Evolutionary conservation across 257 asterid genomes (phyloP).

Genomic region (Scutellaria galericulata): DNA sequence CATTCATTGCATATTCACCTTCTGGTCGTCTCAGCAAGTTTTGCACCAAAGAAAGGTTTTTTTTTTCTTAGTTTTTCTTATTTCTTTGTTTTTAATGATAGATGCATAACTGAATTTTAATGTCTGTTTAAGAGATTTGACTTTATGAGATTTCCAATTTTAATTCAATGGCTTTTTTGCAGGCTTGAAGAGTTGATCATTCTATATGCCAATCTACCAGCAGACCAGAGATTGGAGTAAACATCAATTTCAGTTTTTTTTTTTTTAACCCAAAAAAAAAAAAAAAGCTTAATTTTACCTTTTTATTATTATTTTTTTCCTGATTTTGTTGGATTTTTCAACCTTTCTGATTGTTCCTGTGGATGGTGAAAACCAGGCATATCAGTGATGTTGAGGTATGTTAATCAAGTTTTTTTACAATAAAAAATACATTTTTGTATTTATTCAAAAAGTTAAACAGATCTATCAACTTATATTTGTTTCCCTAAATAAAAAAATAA

Average conservation of each 20-base stretch:
- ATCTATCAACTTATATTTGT: background rate
- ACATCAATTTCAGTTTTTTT: background rate
- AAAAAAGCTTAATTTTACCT: background rate
- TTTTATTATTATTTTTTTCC: background rate
- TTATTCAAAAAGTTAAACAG: no score
- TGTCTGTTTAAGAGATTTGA: background rate
- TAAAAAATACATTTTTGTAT: no score
- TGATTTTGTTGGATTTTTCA: background rate
- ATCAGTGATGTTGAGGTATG: constrained; percentile 58
- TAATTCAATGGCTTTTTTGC: background rate
- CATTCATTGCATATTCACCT: constrained; percentile 60
- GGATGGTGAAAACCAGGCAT: constrained; percentile 43
- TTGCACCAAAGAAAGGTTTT: constrained; percentile 44
- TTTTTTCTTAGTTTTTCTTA: background rate
- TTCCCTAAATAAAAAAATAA: no score
- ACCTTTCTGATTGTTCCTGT: background rate
- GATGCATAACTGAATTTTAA: background rate
- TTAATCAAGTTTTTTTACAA: background rate
- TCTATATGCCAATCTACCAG: constrained; percentile 48
- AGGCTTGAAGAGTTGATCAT: constrained; percentile 61
- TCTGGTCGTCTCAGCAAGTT: constrained; percentile 65
- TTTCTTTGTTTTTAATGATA: background rate
- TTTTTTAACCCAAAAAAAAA: no score
- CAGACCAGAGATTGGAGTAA: constrained; percentile 55
- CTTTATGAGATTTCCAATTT: background rate